A percentile compares a stretch with the other conserved stretches of the same genome.
These are phyloP conservation scores for Boletus rufocinnamomeus DNA, from an alignment of 768 basidiomycete species.

Conservation along the genomic window DNA sequence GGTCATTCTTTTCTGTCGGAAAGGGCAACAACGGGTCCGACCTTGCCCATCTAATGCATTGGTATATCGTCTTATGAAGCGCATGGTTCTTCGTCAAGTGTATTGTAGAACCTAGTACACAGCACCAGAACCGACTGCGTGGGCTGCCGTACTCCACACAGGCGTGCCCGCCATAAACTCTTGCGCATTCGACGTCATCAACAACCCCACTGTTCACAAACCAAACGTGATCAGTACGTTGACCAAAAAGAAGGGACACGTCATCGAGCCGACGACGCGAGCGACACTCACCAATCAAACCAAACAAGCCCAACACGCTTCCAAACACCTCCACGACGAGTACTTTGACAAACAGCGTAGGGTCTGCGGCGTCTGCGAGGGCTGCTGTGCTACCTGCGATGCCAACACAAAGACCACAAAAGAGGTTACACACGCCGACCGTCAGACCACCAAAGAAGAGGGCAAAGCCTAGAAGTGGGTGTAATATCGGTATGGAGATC, in stretches of 20 bases:
- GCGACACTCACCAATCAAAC: conserved; percentile 75
- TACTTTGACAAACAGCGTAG: conserved; percentile 93
- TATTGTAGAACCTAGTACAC: conserved; percentile 28
- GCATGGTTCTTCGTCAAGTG: background rate
- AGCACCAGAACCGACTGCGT: conserved; percentile 36
- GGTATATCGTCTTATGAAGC: background rate
- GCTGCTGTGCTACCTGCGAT: conserved; percentile 96
- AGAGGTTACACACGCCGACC: conserved; percentile 90
- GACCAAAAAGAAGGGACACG: background rate
- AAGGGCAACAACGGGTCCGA: background rate
- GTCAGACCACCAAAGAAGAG: conserved; percentile 98
- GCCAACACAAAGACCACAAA: conserved; percentile 94
- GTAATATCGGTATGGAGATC: background rate
- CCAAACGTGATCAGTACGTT: background rate
- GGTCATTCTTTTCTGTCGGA: background rate
- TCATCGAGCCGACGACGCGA: background rate
- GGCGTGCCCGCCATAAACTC: conserved; percentile 51
- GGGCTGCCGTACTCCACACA: conserved; percentile 29
- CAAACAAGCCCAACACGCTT: conserved; percentile 89
- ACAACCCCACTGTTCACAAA: conserved; percentile 62
- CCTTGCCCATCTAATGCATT: background rate
- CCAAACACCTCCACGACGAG: conserved; percentile 95
- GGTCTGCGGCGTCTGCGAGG: conserved; percentile 92
- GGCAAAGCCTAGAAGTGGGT: conserved; percentile 62
- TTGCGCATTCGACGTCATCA: conserved; percentile 70